Conservation (phyloP, 2,329 filamentous ascomycete genomes). For the Epicoccum nigrum region DNA sequence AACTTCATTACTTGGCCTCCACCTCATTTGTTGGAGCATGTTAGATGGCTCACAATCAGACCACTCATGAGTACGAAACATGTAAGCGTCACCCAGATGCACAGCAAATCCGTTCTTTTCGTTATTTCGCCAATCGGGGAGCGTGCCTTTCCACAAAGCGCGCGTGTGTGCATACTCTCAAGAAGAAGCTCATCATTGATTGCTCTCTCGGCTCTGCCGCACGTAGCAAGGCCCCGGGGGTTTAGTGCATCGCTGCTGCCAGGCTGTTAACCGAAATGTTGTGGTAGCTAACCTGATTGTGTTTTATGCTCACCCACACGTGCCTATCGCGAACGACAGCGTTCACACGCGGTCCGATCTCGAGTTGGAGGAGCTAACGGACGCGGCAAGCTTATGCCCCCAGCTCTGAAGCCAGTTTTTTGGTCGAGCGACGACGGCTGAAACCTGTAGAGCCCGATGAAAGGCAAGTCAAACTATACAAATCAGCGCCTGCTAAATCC, state of each 20-base stretch:
- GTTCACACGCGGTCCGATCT: not conserved
- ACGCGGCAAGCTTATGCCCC: not conserved
- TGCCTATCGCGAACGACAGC: not conserved
- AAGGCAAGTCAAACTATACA: not conserved
- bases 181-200: not conserved
- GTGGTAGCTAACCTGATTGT: slow-evolving; percentile 2
- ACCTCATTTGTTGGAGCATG: not conserved
- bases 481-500: not conserved
- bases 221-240: not conserved
- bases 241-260: not conserved
- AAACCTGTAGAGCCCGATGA: not conserved
- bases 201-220: not conserved
- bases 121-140: not conserved
- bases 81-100: not conserved
- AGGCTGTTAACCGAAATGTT: not conserved
- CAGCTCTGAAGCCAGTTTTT: not conserved
- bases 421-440: not conserved
- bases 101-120: not conserved
- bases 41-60: not conserved
- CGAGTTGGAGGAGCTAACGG: not conserved
- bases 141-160: slow-evolving; percentile 3
- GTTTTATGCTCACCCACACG: not conserved
- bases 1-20: not conserved
- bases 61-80: not conserved
- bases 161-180: not conserved